Percentiles rank a stretch among this genome's conserved stretches.
Evolutionary conservation across 2,329 filamentous ascomycete genomes (phyloP).

Genomic region (Verticillium nubilum): DNA sequence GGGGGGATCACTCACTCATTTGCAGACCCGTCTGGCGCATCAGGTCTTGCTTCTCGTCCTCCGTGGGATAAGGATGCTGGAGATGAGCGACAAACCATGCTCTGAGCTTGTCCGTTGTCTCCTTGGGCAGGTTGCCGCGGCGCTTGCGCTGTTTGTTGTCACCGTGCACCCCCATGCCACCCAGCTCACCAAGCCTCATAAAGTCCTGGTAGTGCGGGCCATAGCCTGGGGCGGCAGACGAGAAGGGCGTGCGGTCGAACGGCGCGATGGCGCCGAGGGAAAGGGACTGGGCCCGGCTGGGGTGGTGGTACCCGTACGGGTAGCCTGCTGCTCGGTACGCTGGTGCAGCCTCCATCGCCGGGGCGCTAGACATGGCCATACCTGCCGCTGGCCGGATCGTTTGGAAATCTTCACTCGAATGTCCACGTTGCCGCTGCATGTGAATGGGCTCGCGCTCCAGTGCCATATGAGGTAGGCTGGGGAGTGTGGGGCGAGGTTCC

Average conservation of each 20-base stretch:
- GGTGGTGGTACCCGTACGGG: conserved; percentile 35
- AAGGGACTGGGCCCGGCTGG: conserved; percentile 38
- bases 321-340: conserved; percentile 28
- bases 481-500: conserved; percentile 31
- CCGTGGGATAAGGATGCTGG: conserved; percentile 72
- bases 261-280: conserved; percentile 36
- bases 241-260: conserved; percentile 39
- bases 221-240: conserved; percentile 27
- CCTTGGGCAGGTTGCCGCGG: conserved; percentile 84
- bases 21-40: conserved; percentile 72
- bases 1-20: conserved; percentile 56
- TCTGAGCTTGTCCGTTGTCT: conserved; percentile 75
- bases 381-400: conserved; percentile 22
- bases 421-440: conserved; percentile 23
- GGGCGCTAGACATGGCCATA: conserved; percentile 19
- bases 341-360: conserved; percentile 23
- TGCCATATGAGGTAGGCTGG: conserved; percentile 33
- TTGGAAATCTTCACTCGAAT: conserved; percentile 28
- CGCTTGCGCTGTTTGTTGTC: conserved; percentile 55
- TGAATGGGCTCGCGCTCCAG: conserved; percentile 29
- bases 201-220: conserved; percentile 35
- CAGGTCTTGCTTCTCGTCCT: conserved; percentile 76
- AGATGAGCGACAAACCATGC: conserved; percentile 76
- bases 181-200: conserved; percentile 33
- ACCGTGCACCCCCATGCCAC: conserved; percentile 26